These are phyloP conservation scores for Bathelium albidoporum DNA, from an alignment of 495 filamentous ascomycete genomes.

Conservation along the genomic window DNA sequence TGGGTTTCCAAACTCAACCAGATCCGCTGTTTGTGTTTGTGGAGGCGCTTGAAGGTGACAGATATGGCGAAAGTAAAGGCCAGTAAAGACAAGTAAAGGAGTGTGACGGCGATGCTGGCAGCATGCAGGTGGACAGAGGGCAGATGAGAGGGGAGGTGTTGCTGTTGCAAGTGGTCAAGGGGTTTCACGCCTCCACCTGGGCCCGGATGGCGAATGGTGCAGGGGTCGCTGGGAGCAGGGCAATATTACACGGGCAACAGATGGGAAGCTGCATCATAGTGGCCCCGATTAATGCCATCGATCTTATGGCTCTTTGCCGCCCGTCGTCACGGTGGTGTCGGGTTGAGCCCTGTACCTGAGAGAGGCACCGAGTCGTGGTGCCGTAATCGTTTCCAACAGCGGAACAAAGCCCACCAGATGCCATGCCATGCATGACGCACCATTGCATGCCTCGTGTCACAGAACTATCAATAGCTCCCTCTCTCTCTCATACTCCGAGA, in stretches of 20 bases:
- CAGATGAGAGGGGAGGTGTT: not conserved
- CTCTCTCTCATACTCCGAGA: no score
- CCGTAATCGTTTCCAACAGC: not conserved
- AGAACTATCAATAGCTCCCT: not conserved
- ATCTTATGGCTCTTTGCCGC: no score
- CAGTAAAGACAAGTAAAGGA: not conserved
- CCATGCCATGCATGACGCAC: not conserved
- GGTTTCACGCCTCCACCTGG: not conserved
- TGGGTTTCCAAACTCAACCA: not conserved
- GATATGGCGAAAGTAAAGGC: no score
- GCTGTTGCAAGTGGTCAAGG: slow-evolving; percentile 3
- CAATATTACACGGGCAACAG: not conserved
- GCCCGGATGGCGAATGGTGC: not conserved
- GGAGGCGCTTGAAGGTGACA: no score
- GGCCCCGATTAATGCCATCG: not conserved
- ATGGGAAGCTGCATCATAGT: not conserved
- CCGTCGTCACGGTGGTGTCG: not conserved
- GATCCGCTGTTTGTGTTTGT: no score
- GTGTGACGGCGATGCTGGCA: not conserved
- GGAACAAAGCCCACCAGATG: not conserved
- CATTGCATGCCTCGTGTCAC: not conserved
- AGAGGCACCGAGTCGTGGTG: not conserved
- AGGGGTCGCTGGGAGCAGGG: not conserved
- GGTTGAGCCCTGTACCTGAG: not conserved
- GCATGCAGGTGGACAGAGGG: not conserved